Base-by-base conservation (phyloP, 371 early-diverging fungal genomes). In the Mycotypha africana region DNA sequence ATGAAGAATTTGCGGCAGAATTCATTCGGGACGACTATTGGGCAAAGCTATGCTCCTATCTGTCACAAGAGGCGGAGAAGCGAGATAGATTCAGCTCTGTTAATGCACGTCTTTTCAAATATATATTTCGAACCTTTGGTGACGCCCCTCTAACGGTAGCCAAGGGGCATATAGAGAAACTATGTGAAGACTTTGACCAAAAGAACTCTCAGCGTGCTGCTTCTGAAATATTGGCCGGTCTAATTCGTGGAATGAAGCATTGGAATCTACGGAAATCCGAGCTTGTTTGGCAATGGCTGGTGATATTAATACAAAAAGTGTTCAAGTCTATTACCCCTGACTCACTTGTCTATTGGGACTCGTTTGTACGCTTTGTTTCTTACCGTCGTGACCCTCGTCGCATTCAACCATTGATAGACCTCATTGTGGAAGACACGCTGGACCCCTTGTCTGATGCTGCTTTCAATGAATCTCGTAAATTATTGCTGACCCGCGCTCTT, bases 171-270 rank as follows among this genome's bases (percentile, higher is more conserved):
- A 53, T 86, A 8, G 70, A 75, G 32, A 45, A 45, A 33, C 53
- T 85, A 7, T 74, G 78, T 20, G 42, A 60, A 20, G 60, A 66
- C 4, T 43, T 67, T 1, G 85, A 84, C 39, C 84, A 88, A 41
- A 86, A 82, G 51, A 79, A 79, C 36, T 60, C 82, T 9, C 95
- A 94, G 54, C 70, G 91, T 17, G 86, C 92, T 1, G 86, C 80
- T 0, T 67, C 89, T 2, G 95, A 94, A 49, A 51, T 93, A 9
- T 39, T 88, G 2, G 82, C 74, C 10, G 95, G 95, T 7, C 25
- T 93, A 21, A 62, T 95, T 25, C 84, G 91, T 15, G 95, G 93
- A 1, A 78, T 81, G 21, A 92, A 90, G 54, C 89, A 94, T 53
- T 95, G 93, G 93, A 53, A 56, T 4, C 37, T 56, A 6, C 39